A percentile compares a stretch with the other conserved stretches of the same genome.
Evolutionary conservation across 2,329 filamentous ascomycete genomes (phyloP).

Genomic region (Colletotrichum chlorophyti): DNA sequence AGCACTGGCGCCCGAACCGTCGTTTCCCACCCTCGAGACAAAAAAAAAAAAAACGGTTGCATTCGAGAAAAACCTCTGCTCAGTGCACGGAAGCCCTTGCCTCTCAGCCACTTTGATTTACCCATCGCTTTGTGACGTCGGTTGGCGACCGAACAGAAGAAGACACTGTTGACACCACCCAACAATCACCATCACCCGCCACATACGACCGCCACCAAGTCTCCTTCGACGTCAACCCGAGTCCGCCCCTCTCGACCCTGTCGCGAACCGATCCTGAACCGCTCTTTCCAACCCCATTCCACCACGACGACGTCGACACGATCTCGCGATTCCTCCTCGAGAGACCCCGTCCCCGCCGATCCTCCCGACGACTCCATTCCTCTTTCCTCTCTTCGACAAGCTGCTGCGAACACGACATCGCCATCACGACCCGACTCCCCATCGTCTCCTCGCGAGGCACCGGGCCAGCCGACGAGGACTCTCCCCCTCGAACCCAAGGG

Average conservation of each 20-base stretch:
- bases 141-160: slow-evolving; percentile 19
- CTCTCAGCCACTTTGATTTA: not conserved
- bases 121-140: slow-evolving; percentile 23
- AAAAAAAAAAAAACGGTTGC: not conserved
- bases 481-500: slow-evolving; percentile 14
- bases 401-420: not conserved
- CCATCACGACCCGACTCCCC: not conserved
- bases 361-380: slow-evolving; percentile 1
- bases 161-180: not conserved
- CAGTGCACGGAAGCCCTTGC: slow-evolving; percentile 12
- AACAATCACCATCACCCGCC: not conserved
- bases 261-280: not conserved
- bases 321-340: slow-evolving; percentile 1
- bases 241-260: no score
- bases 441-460: slow-evolving; percentile 20
- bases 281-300: not conserved
- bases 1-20: not conserved
- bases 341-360: not conserved
- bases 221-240: no score
- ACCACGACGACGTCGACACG: slow-evolving; percentile 9
- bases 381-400: not conserved
- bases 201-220: not conserved
- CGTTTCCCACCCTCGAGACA: not conserved
- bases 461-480: slow-evolving; percentile 24
- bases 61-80: not conserved